Evolutionary conservation across 1,284 basidiomycete genomes (phyloP).

Genomic region (Mixia osmundae): DNA sequence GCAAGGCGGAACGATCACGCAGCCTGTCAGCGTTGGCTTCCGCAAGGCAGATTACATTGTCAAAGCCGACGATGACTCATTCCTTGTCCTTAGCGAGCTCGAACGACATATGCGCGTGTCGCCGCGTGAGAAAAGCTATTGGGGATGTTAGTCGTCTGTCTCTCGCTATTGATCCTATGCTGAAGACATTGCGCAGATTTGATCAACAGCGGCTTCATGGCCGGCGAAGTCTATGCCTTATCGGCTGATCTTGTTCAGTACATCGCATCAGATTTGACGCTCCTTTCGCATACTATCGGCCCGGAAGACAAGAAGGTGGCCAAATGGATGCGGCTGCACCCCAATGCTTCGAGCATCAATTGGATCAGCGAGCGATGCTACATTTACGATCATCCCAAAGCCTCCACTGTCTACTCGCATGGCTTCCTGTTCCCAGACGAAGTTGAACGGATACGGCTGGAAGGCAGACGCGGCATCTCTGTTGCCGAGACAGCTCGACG

Average conservation of each 20-base stretch:
- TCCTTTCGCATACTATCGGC: slow-evolving; percentile 46
- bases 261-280: slow-evolving; percentile 45
- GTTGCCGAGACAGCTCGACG: slow-evolving; percentile 18
- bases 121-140: slow-evolving; percentile 51
- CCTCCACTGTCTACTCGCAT: slow-evolving; percentile 72
- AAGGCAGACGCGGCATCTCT: slow-evolving; percentile 21
- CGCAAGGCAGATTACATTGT: slow-evolving; percentile 56
- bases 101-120: slow-evolving; percentile 60
- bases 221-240: slow-evolving; percentile 76
- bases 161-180: neutral
- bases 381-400: slow-evolving; percentile 93
- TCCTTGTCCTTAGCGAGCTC: slow-evolving; percentile 77
- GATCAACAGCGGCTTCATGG: slow-evolving; percentile 87
- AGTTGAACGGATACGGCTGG: slow-evolving; percentile 37
- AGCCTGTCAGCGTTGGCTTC: slow-evolving; percentile 31
- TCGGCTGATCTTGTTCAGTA: slow-evolving; percentile 78
- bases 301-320: slow-evolving; percentile 86
- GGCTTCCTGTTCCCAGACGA: slow-evolving; percentile 93
- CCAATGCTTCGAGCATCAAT: slow-evolving; percentile 48
- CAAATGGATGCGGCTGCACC: slow-evolving; percentile 79
- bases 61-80: slow-evolving; percentile 84
- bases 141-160: slow-evolving; percentile 39
- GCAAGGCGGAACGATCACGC: slow-evolving; percentile 1
- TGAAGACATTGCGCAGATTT: slow-evolving; percentile 31
- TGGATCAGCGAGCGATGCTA: slow-evolving; percentile 86